Evolutionary conservation across 345 rosid species (phyloP), one percentile per base, ranked within the genome.

Genomic region (Aethionema arabicum): DNA sequence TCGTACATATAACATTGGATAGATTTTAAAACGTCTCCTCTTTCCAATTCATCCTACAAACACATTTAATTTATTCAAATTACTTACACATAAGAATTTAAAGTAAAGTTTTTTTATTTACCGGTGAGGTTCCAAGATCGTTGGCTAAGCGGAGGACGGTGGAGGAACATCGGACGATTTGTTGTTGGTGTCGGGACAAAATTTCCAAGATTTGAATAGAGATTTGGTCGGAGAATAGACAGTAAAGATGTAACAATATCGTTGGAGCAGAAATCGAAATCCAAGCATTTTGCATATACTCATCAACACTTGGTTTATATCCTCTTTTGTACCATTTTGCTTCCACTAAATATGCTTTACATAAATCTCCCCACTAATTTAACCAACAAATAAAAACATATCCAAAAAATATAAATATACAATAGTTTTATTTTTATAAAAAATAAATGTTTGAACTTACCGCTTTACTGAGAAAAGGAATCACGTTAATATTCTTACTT

Each of bases 91-190:
- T 36, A 37, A 30, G 12, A 42, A 46, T 29, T 9, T 37, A 13
- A 15, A 38, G 7, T 0, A 7, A 32, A 31, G n/a, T 41, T 0
- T 7, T 11, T 4, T 39, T 45, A 4, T 37, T 11, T 59, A 80
- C 83, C 65, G 67, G 9, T 1, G 80, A 73, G n/a, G 85, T 80
- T 38, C 43, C 80, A 0, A 83, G 38, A 13, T 79, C 86, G 6
- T 79, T 49, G 3, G 63, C 55, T 16, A 75, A 32, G 11, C 83
- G 65, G 10, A 72, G 4, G 29, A 73, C 9, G 8, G 47, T 27
- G 12, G 81, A 59, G 0, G 79, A 70, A 30, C 59, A 66, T 6
- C 57, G 52, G 44, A 31, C 36, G 13, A 78, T 3, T 2, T 65
- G 9, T 12, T 63, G 27, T 51, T 11, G 54, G 39, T 47, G 35